Evolutionary conservation across 2,329 filamentous ascomycete genomes (phyloP), one percentile per base, ranked within the genome.

Genomic region (Aureobasidium namibiae): DNA sequence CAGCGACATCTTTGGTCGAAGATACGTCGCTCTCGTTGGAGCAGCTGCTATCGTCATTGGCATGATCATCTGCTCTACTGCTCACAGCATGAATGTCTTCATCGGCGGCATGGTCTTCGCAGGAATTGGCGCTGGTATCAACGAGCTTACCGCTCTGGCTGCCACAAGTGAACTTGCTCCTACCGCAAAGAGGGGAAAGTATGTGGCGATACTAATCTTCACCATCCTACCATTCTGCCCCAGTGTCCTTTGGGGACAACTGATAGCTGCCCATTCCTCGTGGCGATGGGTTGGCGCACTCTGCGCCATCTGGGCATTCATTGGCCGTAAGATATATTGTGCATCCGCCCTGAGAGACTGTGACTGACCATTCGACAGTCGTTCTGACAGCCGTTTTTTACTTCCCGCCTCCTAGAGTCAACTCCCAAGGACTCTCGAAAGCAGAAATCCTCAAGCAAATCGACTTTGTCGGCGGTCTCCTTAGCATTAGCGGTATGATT

Each of bases 121-220:
- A 10, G 86, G 86, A 1, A 74, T 82, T 6, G 86, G 85, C 34
- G 84, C 85, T 11, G 86, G 86, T 14, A 79, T 88, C 61, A 85
- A 84, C 64, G 85, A 88, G 69, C 74, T 89, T 34, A 88, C 84
- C 6, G 84, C 86, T 4, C 74, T 89, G 9, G 84, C 86, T 29
- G 86, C 80, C 34, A 86, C 85, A 1, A 83, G 84, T 2, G 86
- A 89, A 67, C 77, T 89, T 61, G 86, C 84, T 0, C 86, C 86
- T 1, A 82, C 82, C 21, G 75, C 80, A 18, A 82, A 87, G 69
- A 80, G 86, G 49, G 85, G 83, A 31, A 79, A 79, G 66, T 87
- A 87, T 66, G 80, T 87, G 24, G 80, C 81, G 13, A 69, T 78
- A 0, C 71, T 88, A 14, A 79, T 86, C 46, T 78, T 85, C 65